Evolutionary conservation across 1,139 yeast species (phyloP).

Genomic region (Diutina siamensis): DNA sequence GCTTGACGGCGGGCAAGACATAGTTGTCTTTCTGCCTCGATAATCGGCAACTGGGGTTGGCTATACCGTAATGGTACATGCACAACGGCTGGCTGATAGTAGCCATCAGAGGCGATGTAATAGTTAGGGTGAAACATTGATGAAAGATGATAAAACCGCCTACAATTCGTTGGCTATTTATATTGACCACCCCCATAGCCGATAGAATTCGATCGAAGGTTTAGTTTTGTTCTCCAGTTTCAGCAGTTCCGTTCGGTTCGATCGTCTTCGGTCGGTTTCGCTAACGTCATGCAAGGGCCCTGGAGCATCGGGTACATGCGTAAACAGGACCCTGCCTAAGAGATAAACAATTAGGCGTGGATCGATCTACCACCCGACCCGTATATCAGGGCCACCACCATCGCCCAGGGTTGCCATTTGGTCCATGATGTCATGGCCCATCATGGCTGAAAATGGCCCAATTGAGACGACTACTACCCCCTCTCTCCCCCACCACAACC

Average conservation of each 20-base stretch:
- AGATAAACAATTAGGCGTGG: background rate
- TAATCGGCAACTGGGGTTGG: too few relatives aligned
- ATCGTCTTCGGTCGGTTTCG: background rate
- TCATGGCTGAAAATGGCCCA: too few relatives aligned
- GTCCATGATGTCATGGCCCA: too few relatives aligned
- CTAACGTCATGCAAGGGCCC: background rate
- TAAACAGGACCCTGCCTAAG: background rate
- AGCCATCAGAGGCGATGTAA: background rate
- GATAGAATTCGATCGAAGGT: background rate
- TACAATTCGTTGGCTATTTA: background rate
- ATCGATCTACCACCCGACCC: too few relatives aligned
- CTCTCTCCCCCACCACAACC: too few relatives aligned
- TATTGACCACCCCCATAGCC: background rate
- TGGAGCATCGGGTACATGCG: background rate
- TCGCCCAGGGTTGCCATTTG: too few relatives aligned
- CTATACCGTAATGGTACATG: too few relatives aligned
- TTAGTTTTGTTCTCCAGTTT: background rate
- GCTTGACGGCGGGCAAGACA: background rate
- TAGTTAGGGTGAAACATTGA: background rate
- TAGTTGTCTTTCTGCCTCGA: background rate
- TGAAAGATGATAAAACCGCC: background rate
- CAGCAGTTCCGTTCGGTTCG: too few relatives aligned
- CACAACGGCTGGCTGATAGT: background rate
- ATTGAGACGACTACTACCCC: too few relatives aligned
- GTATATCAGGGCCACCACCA: too few relatives aligned